A percentile compares a stretch with the other conserved stretches of the same genome.
Evolutionary conservation across 345 rosid genomes (phyloP).

Genomic region (Salix arbutifolia): DNA sequence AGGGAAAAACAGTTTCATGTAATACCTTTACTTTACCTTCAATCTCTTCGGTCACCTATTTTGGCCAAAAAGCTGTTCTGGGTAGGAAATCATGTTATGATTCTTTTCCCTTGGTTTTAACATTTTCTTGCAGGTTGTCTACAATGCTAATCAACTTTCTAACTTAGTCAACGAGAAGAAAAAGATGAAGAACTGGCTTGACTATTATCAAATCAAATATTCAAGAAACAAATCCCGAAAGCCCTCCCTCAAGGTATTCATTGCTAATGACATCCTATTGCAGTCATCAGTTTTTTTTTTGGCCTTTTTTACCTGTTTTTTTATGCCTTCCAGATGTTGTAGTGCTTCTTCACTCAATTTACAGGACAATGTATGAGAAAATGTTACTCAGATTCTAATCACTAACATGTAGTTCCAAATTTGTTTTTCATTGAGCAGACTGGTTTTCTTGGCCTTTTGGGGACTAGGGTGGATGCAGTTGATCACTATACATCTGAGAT

Average conservation of each 20-base stretch:
- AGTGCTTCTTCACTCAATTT: background rate
- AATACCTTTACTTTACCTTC: background rate
- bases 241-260: conserved; percentile 53
- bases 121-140: conserved; percentile 56
- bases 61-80: background rate
- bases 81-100: background rate
- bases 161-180: conserved; percentile 59
- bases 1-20: background rate
- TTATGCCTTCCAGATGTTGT: background rate
- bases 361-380: background rate
- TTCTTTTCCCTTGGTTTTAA: conserved; percentile 2
- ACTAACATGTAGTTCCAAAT: conserved; percentile 3
- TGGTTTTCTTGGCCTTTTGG: conserved; percentile 72
- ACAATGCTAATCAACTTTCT: conserved; percentile 65
- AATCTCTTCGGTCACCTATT: background rate
- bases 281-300: background rate
- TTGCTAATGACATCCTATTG: background rate
- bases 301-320: background rate
- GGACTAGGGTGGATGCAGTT: conserved; percentile 68
- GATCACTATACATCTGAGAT: conserved; percentile 57
- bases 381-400: conserved; percentile 1
- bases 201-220: conserved; percentile 69
- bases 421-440: conserved; percentile 40
- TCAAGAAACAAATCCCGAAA: conserved; percentile 53
- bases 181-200: conserved; percentile 74